A percentile compares a stretch with the other conserved stretches of the same genome.
Evolutionary conservation across 441 rosid genomes (phyloP).

Genomic region (Corymbia citriodora): DNA sequence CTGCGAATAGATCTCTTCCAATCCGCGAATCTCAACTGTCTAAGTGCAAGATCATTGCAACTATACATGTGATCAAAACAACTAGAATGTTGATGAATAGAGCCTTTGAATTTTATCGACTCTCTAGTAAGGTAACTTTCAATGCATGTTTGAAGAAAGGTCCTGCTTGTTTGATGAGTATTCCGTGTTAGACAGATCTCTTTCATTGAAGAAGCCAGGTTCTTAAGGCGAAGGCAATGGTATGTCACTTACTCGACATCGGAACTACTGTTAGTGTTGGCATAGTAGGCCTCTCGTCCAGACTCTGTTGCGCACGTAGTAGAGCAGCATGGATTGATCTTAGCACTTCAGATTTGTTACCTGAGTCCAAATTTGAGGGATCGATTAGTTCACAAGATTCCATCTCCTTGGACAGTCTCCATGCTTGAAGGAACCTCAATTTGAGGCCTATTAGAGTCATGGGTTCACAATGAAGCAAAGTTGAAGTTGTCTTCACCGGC

Average conservation of each 20-base stretch:
- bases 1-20: background rate
- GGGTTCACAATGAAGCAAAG: no score
- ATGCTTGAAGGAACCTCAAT: no score
- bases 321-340: background rate
- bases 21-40: background rate
- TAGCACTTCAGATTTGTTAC: background rate
- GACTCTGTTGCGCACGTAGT: background rate
- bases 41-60: background rate
- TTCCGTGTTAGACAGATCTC: background rate
- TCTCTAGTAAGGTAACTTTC: background rate
- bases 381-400: no score
- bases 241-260: background rate
- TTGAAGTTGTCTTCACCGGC: no score
- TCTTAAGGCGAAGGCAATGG: background rate
- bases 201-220: slow-evolving; percentile 14
- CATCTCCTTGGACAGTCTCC: background rate
- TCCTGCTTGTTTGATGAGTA: background rate
- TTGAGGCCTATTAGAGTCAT: no score
- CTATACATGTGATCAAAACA: background rate
- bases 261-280: background rate
- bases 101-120: background rate
- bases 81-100: background rate
- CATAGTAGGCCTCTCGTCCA: background rate
- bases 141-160: background rate
- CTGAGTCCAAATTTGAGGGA: background rate